Evolutionary conservation across 345 rosid genomes (phyloP).

Genomic region (Sisymbrium altissimum): DNA sequence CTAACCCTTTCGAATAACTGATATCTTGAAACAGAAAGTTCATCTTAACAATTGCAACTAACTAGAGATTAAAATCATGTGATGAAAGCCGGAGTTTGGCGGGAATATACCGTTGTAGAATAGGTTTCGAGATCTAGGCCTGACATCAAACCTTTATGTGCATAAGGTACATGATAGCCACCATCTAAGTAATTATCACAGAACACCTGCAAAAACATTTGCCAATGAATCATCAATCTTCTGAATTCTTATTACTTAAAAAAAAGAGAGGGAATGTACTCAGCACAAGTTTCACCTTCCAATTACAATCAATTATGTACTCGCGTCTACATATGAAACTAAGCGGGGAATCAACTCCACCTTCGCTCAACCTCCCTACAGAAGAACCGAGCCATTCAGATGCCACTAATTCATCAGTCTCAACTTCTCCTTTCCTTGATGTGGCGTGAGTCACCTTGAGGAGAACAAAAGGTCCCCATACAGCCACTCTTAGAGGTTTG

Average conservation of each 20-base stretch:
- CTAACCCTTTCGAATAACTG: conserved; percentile 73
- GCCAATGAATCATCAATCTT: conserved; percentile 1
- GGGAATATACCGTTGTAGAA: conserved; percentile 56
- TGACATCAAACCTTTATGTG: conserved; percentile 81
- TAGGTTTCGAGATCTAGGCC: conserved; percentile 77
- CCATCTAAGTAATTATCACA: conserved; percentile 98
- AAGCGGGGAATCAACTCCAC: conserved; percentile 62
- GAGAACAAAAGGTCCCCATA: conserved; percentile 92
- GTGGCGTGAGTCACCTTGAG: conserved; percentile 47
- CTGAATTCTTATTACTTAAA: neutral
- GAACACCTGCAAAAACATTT: conserved; percentile 57
- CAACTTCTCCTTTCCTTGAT: conserved; percentile 22
- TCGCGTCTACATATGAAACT: conserved; percentile 67
- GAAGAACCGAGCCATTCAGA: conserved; percentile 83
- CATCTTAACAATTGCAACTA: neutral
- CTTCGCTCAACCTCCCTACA: conserved; percentile 46
- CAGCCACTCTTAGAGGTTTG: conserved; percentile 55
- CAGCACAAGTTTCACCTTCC: conserved; percentile 62
- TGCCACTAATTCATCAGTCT: conserved; percentile 35
- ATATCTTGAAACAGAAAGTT: conserved; percentile 1
- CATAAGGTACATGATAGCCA: conserved; percentile 96
- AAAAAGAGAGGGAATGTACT: neutral
- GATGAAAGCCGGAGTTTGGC: neutral
- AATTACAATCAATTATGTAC: conserved; percentile 73
- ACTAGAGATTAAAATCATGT: neutral